Percentiles rank a stretch among this genome's conserved stretches.
Evolutionary conservation across 768 basidiomycete species (phyloP).

Genomic region (Gautieria morchelliformis): DNA sequence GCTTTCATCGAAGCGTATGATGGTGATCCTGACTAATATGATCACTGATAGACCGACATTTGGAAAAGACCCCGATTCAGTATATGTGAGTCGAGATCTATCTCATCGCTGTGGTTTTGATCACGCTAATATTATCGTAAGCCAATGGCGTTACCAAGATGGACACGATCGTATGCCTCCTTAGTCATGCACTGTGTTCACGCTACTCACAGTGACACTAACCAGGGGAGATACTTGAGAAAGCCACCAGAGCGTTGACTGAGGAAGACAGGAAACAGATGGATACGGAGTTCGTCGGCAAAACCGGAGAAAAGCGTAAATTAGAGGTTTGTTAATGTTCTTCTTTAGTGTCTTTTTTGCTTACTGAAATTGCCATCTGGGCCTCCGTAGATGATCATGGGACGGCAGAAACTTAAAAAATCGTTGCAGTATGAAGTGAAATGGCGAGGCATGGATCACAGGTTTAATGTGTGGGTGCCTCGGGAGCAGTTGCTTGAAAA

Average conservation of each 20-base stretch:
- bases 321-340: slow-evolving; percentile 52
- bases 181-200: slow-evolving; percentile 8
- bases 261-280: slow-evolving; percentile 70
- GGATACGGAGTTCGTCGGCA: slow-evolving; percentile 84
- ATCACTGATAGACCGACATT: slow-evolving; percentile 59
- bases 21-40: background rate
- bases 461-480: slow-evolving; percentile 85
- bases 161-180: slow-evolving; percentile 79
- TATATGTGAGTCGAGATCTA: slow-evolving; percentile 49
- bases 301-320: slow-evolving; percentile 83
- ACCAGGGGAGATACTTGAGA: slow-evolving; percentile 80
- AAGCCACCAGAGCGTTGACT: slow-evolving; percentile 84
- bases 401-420: slow-evolving; percentile 96
- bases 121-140: slow-evolving; percentile 5
- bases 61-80: slow-evolving; percentile 92
- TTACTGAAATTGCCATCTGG: background rate
- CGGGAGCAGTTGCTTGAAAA: slow-evolving; percentile 79
- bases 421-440: slow-evolving; percentile 89
- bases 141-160: slow-evolving; percentile 97
- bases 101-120: background rate
- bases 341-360: slow-evolving; percentile 3
- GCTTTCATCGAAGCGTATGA: slow-evolving; percentile 14
- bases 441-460: slow-evolving; percentile 76
- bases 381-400: slow-evolving; percentile 63
- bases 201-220: slow-evolving; percentile 8